Conservation (phyloP, 257 asterid genomes). For the Nicotiana otophora region DNA sequence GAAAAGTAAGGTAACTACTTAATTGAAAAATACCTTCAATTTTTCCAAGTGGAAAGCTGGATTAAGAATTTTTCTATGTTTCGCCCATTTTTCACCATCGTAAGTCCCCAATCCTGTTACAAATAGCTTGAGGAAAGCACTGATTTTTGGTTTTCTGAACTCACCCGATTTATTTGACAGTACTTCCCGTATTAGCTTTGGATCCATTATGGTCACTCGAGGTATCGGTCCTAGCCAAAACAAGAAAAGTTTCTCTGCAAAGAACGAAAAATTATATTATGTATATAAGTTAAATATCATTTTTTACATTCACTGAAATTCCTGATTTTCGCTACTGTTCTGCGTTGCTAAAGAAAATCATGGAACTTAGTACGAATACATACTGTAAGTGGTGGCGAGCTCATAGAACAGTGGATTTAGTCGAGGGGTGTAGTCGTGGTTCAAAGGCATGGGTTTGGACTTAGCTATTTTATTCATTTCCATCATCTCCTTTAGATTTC, state of each 20-base stretch:
- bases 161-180: constrained; percentile 16
- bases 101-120: constrained; percentile 26
- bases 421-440: constrained; percentile 18
- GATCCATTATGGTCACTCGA: constrained; percentile 23
- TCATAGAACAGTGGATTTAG: constrained; percentile 18
- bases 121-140: constrained; percentile 20
- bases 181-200: constrained; percentile 13
- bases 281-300: background rate
- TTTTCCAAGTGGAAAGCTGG: constrained; percentile 38
- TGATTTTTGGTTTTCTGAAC: constrained; percentile 5
- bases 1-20: background rate
- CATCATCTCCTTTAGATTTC: constrained; percentile 12
- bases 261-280: background rate
- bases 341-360: background rate
- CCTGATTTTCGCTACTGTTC: background rate
- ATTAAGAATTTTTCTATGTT: constrained; percentile 23
- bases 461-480: constrained; percentile 15
- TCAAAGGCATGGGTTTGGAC: constrained; percentile 26
- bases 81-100: constrained; percentile 36
- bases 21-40: constrained; percentile 11
- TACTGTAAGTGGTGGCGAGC: constrained; percentile 19
- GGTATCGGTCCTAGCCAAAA: constrained; percentile 11
- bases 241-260: constrained; percentile 6
- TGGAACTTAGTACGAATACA: background rate
- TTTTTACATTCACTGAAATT: background rate